Conservation (phyloP, 306 rosid species). For the Rosa rugosa region DNA sequence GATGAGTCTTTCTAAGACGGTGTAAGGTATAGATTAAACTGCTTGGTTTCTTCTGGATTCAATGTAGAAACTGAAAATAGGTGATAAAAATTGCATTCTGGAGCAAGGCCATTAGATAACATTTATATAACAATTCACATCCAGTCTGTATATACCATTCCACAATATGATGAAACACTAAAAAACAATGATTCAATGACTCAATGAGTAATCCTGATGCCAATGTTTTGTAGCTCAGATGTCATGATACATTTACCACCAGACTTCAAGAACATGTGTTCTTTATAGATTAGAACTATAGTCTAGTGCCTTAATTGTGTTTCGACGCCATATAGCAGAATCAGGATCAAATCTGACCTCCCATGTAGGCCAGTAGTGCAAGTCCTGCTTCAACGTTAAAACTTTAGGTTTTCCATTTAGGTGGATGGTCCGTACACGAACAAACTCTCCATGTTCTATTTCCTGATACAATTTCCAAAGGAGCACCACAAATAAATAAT, state of each 20-base stretch:
- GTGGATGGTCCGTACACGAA: constrained; percentile 78
- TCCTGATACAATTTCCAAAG: constrained; percentile 46
- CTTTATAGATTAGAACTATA: constrained; percentile 29
- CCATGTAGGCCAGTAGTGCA: constrained; percentile 97
- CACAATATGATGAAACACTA: background rate
- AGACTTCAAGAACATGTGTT: constrained; percentile 10
- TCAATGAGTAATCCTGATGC: background rate
- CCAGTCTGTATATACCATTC: background rate
- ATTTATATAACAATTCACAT: background rate
- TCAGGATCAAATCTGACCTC: constrained; percentile 79
- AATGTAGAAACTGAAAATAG: too few relatives aligned
- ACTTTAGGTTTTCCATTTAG: constrained; percentile 90
- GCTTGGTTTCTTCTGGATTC: too few relatives aligned
- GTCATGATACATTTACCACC: constrained; percentile 1
- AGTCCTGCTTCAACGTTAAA: constrained; percentile 84
- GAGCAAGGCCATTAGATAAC: background rate
- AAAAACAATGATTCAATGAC: background rate
- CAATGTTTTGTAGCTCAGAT: background rate
- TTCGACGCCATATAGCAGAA: constrained; percentile 76
- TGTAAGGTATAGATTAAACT: too few relatives aligned
- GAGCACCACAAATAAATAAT: constrained; percentile 14
- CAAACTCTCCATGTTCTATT: constrained; percentile 81
- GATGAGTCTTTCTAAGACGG: too few relatives aligned
- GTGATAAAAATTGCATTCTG: background rate
- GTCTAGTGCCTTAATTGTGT: constrained; percentile 55